Evolutionary conservation across 2,329 filamentous ascomycete genomes (phyloP).

Genomic region (Myotisia sp.): DNA sequence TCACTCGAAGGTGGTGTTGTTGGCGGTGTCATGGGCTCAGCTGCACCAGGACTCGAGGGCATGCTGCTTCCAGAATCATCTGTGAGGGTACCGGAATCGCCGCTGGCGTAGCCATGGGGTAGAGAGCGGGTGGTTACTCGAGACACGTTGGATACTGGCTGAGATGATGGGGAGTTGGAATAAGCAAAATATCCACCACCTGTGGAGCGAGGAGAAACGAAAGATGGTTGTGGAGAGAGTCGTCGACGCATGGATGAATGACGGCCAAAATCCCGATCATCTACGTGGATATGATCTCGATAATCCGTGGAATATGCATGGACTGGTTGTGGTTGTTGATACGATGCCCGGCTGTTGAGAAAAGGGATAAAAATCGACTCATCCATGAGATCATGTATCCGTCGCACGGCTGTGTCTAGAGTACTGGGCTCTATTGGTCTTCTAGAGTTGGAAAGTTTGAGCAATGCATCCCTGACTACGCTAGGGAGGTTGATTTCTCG

Average conservation of each 20-base stretch:
- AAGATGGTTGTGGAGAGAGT: constrained; percentile 12
- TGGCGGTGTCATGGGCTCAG: constrained; percentile 37
- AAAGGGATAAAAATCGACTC: constrained; percentile 91
- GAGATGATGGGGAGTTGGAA: constrained; percentile 16
- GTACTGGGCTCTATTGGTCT: constrained; percentile 59
- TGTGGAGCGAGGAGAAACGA: constrained; percentile 11
- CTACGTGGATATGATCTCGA: constrained; percentile 5
- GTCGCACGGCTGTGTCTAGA: constrained; percentile 67
- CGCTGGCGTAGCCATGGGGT: constrained; percentile 24
- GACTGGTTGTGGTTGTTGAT: constrained; percentile 2
- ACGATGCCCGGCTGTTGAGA: constrained; percentile 47
- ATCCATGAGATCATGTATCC: constrained; percentile 93
- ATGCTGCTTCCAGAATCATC: constrained; percentile 34
- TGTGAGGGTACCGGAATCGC: constrained; percentile 28
- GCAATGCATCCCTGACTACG: constrained; percentile 65
- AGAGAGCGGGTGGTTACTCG: constrained; percentile 19
- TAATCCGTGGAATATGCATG: constrained; percentile 1
- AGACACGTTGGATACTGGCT: constrained; percentile 19
- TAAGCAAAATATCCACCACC: constrained; percentile 11
- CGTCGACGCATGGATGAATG: constrained; percentile 10
- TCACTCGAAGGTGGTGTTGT: constrained; percentile 38
- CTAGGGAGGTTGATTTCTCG: constrained; percentile 84
- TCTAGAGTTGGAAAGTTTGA: constrained; percentile 45
- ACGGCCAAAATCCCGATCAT: constrained; percentile 8
- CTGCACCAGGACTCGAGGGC: constrained; percentile 27